Conservation (phyloP, 257 asterid genomes). For the Nicotiana sylvestris region DNA sequence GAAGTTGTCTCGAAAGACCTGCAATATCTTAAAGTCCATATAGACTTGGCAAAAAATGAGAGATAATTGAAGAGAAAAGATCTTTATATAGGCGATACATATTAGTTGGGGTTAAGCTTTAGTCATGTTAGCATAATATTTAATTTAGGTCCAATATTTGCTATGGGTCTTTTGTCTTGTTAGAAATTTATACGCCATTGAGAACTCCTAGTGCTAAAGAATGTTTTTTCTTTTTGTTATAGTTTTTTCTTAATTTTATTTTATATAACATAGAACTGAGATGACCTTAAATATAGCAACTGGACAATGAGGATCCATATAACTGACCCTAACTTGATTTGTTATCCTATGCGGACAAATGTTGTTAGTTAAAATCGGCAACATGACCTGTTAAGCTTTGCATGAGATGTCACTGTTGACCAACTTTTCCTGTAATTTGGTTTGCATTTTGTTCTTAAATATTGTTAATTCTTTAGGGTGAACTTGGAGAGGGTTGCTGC, state of each 20-base stretch:
- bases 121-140: not conserved
- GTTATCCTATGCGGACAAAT: not conserved
- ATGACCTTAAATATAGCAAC: not conserved
- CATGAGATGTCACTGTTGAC: not conserved
- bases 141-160: not conserved
- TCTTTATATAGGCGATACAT: not conserved
- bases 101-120: not conserved
- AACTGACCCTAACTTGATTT: not conserved
- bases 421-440: not conserved
- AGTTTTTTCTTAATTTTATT: not conserved
- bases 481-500: constrained; percentile 56
- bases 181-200: not conserved
- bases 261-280: not conserved
- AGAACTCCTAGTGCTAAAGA: not conserved
- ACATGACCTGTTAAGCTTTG: not conserved
- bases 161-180: not conserved
- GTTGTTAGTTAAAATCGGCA: not conserved
- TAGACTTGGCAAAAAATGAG: not conserved
- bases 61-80: not conserved
- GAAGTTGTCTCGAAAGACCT: not conserved
- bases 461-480: constrained; percentile 45
- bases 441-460: constrained; percentile 7
- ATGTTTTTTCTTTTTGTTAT: not conserved
- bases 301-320: not conserved
- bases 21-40: not conserved